Evolutionary conservation across 768 basidiomycete species (phyloP).

Genomic region (Rhodotorula toruloides): DNA sequence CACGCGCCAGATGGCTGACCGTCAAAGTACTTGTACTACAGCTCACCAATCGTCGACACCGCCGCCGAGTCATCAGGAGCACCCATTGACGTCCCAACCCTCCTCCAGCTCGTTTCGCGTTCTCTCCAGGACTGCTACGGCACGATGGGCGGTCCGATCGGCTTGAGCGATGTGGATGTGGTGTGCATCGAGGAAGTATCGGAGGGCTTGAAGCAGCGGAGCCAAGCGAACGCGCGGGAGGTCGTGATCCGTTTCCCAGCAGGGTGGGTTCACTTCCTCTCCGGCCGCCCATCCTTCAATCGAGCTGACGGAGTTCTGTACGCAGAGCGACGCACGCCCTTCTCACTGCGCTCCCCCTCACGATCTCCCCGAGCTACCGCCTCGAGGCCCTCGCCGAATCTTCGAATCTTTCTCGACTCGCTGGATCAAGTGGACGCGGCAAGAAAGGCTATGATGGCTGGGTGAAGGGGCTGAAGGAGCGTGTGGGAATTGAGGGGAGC

Average conservation of each 20-base stretch:
- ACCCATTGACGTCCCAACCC: not conserved
- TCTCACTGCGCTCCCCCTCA: conserved; percentile 23
- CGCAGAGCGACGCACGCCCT: conserved; percentile 14
- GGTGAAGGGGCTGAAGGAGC: not conserved
- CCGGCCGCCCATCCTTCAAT: not conserved
- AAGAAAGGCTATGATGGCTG: not conserved
- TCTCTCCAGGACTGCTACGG: conserved; percentile 10
- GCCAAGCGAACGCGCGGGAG: not conserved
- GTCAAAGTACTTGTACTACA: not conserved
- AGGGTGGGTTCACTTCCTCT: conserved; percentile 4
- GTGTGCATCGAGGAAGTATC: not conserved
- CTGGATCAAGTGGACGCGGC: not conserved
- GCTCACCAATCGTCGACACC: not conserved
- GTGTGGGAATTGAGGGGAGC: no score
- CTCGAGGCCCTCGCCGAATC: not conserved
- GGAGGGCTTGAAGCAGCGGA: not conserved
- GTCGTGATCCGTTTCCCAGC: conserved; percentile 19
- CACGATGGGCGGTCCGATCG: conserved; percentile 19
- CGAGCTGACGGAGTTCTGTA: not conserved
- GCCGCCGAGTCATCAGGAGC: not conserved
- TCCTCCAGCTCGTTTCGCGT: not conserved
- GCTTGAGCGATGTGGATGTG: conserved; percentile 4
- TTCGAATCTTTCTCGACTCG: not conserved
- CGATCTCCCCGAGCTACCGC: not conserved
- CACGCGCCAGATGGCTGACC: not conserved